phyloP scores from a whole-genome alignment of 1,284 basidiomycete species.

The Vanrija pseudolonga region DNA sequence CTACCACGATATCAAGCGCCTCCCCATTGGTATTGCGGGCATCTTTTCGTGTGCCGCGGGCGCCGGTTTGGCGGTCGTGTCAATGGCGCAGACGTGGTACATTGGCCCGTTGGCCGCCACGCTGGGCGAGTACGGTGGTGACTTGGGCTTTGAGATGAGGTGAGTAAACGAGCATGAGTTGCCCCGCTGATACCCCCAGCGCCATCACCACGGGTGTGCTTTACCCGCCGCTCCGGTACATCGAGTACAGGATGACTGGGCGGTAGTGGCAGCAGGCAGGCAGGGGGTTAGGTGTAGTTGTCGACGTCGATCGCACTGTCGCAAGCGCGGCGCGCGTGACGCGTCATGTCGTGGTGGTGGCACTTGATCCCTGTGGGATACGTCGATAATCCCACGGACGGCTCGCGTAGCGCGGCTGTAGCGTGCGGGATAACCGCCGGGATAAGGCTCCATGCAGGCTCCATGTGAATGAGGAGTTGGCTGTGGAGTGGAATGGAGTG shows the following conservation, averaged over 20 bases:
- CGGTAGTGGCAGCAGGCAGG: not conserved
- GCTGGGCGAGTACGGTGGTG: constrained; percentile 54
- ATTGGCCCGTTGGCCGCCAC: constrained; percentile 55
- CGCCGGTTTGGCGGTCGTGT: constrained; percentile 51
- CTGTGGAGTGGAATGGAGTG: too few relatives aligned
- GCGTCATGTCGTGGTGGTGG: too few relatives aligned
- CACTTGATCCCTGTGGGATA: too few relatives aligned
- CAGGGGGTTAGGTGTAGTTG: too few relatives aligned
- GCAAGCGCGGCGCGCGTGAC: too few relatives aligned
- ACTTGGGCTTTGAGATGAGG: constrained; percentile 59
- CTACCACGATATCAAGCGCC: constrained; percentile 55
- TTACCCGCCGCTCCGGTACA: not conserved
- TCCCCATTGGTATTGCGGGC: constrained; percentile 60
- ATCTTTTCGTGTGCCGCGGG: constrained; percentile 55
- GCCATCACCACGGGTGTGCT: not conserved
- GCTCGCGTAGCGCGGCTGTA: too few relatives aligned
- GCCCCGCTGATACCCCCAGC: not conserved
- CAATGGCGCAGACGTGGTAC: constrained; percentile 51
- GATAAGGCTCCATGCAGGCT: too few relatives aligned
- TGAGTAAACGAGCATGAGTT: constrained; percentile 7
- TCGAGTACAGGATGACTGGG: constrained; percentile 1
- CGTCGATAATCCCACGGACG: too few relatives aligned
- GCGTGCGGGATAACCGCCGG: too few relatives aligned
- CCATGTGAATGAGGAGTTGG: too few relatives aligned
- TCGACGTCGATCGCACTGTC: too few relatives aligned